Conservation (phyloP, 768 basidiomycete genomes). For the Kwoniella shandongensis region DNA sequence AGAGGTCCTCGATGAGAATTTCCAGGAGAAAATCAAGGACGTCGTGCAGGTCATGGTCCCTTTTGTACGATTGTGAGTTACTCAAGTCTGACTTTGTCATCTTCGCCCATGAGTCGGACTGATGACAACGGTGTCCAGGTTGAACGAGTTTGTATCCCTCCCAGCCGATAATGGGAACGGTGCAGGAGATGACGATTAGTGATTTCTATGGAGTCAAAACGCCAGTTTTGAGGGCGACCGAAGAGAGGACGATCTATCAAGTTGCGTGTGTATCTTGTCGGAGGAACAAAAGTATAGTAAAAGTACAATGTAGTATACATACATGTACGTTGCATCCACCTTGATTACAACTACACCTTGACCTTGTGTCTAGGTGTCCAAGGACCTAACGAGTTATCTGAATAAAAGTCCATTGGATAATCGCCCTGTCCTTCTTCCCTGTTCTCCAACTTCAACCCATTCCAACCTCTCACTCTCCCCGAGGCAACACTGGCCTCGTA, state of each 20-base stretch:
- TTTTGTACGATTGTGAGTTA: slow-evolving; percentile 63
- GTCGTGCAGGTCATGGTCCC: slow-evolving; percentile 65
- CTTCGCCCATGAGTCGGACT: slow-evolving; percentile 60
- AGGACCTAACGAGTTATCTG: slow-evolving; percentile 47
- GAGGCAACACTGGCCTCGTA: slow-evolving; percentile 90
- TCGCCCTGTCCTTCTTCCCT: slow-evolving; percentile 54
- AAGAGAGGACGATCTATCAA: background rate
- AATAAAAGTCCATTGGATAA: slow-evolving; percentile 97
- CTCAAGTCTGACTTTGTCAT: background rate
- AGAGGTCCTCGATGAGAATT: slow-evolving; percentile 67
- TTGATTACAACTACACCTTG: background rate
- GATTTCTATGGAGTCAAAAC: too few relatives aligned
- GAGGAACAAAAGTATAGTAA: too few relatives aligned
- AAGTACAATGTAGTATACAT: too few relatives aligned
- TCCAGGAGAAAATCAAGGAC: slow-evolving; percentile 64
- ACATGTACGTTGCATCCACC: too few relatives aligned
- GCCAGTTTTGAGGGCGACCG: slow-evolving; percentile 17
- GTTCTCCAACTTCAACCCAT: slow-evolving; percentile 29
- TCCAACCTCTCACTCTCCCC: slow-evolving; percentile 69
- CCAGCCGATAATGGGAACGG: slow-evolving; percentile 13
- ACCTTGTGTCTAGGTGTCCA: slow-evolving; percentile 50
- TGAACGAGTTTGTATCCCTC: slow-evolving; percentile 38
- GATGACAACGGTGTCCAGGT: slow-evolving; percentile 8
- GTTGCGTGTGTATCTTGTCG: too few relatives aligned
- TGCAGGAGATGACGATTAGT: slow-evolving; percentile 14